These are phyloP conservation scores for Suillus plorans DNA, from an alignment of 768 basidiomycete genomes.

Conservation along the genomic window DNA sequence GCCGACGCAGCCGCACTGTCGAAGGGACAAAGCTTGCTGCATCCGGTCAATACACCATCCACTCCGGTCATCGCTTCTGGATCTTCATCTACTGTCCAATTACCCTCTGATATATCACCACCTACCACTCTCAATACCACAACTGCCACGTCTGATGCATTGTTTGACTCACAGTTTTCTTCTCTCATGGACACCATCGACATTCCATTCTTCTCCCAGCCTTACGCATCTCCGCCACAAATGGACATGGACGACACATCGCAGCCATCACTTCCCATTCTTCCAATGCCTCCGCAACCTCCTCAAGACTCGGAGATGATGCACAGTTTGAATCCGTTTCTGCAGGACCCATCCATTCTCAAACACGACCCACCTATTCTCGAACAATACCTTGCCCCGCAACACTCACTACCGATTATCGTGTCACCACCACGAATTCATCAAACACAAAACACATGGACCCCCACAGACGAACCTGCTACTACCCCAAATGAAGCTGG, in stretches of 20 bases:
- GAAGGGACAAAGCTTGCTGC: neutral
- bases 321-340: neutral
- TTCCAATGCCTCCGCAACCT: neutral
- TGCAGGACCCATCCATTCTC: neutral
- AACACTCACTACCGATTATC: neutral
- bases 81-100: neutral
- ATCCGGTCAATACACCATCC: neutral
- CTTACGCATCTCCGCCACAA: neutral
- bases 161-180: neutral
- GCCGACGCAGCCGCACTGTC: neutral
- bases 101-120: neutral
- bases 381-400: no score
- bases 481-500: neutral
- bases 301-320: neutral
- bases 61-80: neutral
- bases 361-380: no score
- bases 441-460: neutral
- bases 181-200: no score
- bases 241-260: neutral
- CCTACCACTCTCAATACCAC: neutral
- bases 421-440: neutral
- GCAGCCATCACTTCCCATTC: neutral
- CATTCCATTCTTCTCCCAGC: no score
- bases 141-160: neutral
- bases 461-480: neutral